Evolutionary conservation across 805 yeast genomes (phyloP), one percentile per base, ranked within the genome.

Genomic region (Kodamaea kaohsiungensis): DNA sequence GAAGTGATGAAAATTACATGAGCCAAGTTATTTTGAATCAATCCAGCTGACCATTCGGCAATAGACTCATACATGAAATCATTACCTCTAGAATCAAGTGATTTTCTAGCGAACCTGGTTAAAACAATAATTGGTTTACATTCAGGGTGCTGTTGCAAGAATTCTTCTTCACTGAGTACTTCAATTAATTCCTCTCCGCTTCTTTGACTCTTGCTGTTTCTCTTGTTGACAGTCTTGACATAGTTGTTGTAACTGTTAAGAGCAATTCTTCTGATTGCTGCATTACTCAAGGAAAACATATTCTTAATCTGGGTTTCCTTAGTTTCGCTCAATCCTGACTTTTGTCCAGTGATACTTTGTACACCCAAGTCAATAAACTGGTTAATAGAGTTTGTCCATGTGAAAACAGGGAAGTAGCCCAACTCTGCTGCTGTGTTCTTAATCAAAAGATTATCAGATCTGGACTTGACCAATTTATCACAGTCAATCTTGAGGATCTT

Each of bases 331-430:
- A 92, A 75, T 1, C 97, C 97, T 2, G 96, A 88, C 65, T 91
- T 92, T 66, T 91, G 98, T 1, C 98, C 99, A 0, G 96, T 91
- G 43, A 93, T 68, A 54, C 98, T 93, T 65, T 91, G 96, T 16
- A 89, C 88, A 52, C 86, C 90, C 62, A 95, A 77, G 71, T 95
- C 99, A 47, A 90, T 73, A 55, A 91, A 85, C 54, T 85, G 83
- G 0, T 96, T 84, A 10, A 92, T 73, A 1, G 88, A 82, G 67
- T 90, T 90, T 56, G 92, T 73, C 97, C 98, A 93, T 18, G 97
- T 89, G 68, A 95, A 95, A 5, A 90, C 86, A 0, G 99, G 99
- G 75, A 83, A 90, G 69, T 95, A 95, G 0, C 99, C 99, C 22
- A 91, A 64, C 66, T 89, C 90, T 22, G 72, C 73, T 0, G 98